Evolutionary conservation across 257 asterid genomes (phyloP).

Genomic region (Ilex asprella): DNA sequence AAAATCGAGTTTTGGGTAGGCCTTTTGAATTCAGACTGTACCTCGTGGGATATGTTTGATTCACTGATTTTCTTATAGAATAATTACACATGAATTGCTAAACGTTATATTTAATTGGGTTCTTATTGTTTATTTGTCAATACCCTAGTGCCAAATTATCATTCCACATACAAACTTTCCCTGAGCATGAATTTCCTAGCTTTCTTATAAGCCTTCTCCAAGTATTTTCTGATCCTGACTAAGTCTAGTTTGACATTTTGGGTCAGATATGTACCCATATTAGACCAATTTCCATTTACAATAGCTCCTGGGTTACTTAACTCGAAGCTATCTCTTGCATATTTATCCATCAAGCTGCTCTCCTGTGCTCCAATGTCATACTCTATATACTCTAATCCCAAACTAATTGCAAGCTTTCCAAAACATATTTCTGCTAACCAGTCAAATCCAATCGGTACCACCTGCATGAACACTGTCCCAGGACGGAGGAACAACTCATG

Average conservation of each 20-base stretch:
- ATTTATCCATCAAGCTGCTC: constrained; percentile 7
- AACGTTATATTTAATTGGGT: too few relatives aligned
- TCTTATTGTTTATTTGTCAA: too few relatives aligned
- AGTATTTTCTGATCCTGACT: constrained; percentile 1
- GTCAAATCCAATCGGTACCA: constrained; percentile 11
- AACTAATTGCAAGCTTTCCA: constrained; percentile 2
- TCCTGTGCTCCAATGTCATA: constrained; percentile 9
- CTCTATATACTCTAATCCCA: constrained; percentile 8
- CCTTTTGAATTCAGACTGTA: too few relatives aligned
- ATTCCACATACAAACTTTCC: constrained; percentile 6
- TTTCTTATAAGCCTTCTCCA: constrained; percentile 12
- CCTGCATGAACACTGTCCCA: constrained; percentile 8
- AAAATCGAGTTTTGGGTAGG: too few relatives aligned
- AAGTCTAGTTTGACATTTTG: too few relatives aligned
- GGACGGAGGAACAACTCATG: constrained; percentile 14
- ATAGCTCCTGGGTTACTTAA: constrained; percentile 11
- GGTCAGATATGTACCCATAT: constrained; percentile 12
- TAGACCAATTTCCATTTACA: constrained; percentile 13
- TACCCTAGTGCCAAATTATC: not conserved
- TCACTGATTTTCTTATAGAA: too few relatives aligned
- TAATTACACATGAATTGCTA: too few relatives aligned
- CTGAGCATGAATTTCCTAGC: constrained; percentile 7
- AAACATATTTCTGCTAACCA: constrained; percentile 4
- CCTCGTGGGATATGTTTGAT: too few relatives aligned
- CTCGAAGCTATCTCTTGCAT: constrained; percentile 5